A percentile compares a stretch with the other conserved stretches of the same genome.
Conservation (phyloP, 306 rosid genomes). For the Betula pendula region DNA sequence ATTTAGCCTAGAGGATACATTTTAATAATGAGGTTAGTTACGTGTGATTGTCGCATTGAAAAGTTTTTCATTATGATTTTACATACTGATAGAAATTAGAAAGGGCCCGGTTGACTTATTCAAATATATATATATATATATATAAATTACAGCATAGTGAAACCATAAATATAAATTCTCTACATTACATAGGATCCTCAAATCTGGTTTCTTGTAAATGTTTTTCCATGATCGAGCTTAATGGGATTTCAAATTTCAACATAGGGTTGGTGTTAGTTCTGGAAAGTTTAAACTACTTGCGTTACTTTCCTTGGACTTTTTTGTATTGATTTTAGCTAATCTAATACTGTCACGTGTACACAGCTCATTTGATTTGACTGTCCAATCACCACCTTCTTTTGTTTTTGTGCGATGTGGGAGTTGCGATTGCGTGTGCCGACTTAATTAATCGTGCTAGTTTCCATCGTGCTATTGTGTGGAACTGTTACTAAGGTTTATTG, state of each 20-base stretch:
- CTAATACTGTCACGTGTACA: neutral
- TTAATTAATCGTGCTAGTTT: constrained; percentile 16
- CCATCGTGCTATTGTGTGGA: constrained; percentile 19
- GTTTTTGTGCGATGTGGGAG: too few relatives aligned
- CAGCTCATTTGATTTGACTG: constrained; percentile 24
- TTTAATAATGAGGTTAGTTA: constrained; percentile 42
- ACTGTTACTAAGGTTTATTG: constrained; percentile 15
- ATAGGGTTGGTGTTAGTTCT: constrained; percentile 46
- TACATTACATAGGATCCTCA: constrained; percentile 36
- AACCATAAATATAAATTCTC: too few relatives aligned
- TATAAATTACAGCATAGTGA: neutral
- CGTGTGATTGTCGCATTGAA: constrained; percentile 19
- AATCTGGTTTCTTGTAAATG: constrained; percentile 35
- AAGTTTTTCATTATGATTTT: constrained; percentile 18
- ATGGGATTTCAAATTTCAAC: constrained; percentile 35
- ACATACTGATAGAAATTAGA: too few relatives aligned
- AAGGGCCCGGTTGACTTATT: constrained; percentile 58
- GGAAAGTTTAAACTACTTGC: constrained; percentile 34
- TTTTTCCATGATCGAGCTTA: constrained; percentile 11
- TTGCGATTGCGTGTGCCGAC: too few relatives aligned
- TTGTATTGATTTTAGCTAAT: constrained; percentile 14
- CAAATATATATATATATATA: neutral
- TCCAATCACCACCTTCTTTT: constrained; percentile 37
- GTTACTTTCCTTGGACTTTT: constrained; percentile 9
- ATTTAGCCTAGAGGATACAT: too few relatives aligned